Evolutionary conservation across 225 moss, liverwort and hornwort genomes (phyloP).

Genomic region (Polytrichum formosum): DNA sequence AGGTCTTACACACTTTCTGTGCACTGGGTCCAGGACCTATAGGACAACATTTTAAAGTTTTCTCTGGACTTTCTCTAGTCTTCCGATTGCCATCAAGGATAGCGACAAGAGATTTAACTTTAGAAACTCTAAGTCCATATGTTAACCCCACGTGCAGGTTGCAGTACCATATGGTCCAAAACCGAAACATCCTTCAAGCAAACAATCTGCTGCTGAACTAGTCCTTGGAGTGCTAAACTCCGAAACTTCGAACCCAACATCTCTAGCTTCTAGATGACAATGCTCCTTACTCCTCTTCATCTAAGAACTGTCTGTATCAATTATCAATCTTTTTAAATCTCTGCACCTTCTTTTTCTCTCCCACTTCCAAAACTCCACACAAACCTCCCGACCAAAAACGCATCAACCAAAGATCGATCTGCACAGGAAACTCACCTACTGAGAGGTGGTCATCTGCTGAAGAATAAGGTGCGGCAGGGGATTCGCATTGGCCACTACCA

Average conservation of each 20-base stretch:
- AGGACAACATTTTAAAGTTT: no score
- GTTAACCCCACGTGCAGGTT: no score
- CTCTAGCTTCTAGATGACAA: not conserved
- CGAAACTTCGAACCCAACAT: not conserved
- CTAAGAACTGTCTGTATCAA: not conserved
- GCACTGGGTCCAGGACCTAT: no score
- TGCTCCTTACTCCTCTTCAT: not conserved
- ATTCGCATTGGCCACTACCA: constrained; percentile 15
- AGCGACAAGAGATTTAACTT: no score
- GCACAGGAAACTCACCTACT: not conserved
- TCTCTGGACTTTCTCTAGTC: no score
- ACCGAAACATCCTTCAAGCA: no score
- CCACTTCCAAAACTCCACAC: not conserved
- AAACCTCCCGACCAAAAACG: not conserved
- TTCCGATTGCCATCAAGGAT: no score
- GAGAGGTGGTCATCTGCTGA: not conserved
- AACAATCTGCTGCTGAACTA: no score
- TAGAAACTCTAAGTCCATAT: no score
- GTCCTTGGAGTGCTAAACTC: not conserved
- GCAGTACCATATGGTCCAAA: no score
- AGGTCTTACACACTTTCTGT: no score
- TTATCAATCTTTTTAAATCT: not conserved
- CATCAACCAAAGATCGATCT: not conserved
- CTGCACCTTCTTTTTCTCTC: not conserved
- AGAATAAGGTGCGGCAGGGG: constrained; percentile 2